These are phyloP conservation scores for Candida gorgasii DNA, from an alignment of 805 yeast species.

Conservation along the genomic window DNA sequence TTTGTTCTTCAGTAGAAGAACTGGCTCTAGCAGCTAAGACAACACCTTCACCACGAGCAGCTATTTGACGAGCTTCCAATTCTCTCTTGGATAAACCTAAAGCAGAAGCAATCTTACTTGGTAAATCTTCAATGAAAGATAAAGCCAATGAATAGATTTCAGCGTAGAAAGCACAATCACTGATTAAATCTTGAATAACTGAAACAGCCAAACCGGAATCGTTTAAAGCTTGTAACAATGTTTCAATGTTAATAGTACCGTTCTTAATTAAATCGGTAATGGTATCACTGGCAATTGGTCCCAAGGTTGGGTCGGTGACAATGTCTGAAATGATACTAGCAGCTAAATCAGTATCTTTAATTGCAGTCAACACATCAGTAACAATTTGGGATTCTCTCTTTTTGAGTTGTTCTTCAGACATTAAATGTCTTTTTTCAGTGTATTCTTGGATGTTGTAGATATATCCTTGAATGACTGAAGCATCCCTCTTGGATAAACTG, in stretches of 20 bases:
- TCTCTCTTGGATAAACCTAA: conserved; percentile 28
- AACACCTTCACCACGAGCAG: not conserved
- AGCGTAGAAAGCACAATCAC: conserved; percentile 40
- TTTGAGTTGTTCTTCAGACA: conserved; percentile 23
- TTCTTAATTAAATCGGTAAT: conserved; percentile 30
- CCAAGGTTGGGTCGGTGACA: conserved; percentile 32
- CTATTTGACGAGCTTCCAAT: conserved; percentile 9
- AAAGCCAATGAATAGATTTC: conserved; percentile 40
- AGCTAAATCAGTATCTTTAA: conserved; percentile 38
- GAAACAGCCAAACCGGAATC: conserved; percentile 43
- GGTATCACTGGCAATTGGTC: conserved; percentile 28
- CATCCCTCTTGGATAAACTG: conserved; percentile 23
- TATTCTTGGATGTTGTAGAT: conserved; percentile 29
- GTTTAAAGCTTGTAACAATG: conserved; percentile 40
- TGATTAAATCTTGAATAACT: conserved; percentile 36
- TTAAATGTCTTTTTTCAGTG: conserved; percentile 30
- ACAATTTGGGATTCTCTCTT: conserved; percentile 43
- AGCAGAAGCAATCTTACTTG: conserved; percentile 23
- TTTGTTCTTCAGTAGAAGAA: conserved; percentile 7
- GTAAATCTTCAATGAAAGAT: conserved; percentile 31
- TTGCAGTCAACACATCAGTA: conserved; percentile 39
- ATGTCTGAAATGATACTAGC: conserved; percentile 35
- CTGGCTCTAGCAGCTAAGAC: conserved; percentile 10
- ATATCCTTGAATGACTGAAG: conserved; percentile 24
- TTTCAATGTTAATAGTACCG: conserved; percentile 33